Evolutionary conservation across 139 green algal genomes (phyloP), one percentile per base, ranked within the genome.

Genomic region (Mychonastes homosphaera): DNA sequence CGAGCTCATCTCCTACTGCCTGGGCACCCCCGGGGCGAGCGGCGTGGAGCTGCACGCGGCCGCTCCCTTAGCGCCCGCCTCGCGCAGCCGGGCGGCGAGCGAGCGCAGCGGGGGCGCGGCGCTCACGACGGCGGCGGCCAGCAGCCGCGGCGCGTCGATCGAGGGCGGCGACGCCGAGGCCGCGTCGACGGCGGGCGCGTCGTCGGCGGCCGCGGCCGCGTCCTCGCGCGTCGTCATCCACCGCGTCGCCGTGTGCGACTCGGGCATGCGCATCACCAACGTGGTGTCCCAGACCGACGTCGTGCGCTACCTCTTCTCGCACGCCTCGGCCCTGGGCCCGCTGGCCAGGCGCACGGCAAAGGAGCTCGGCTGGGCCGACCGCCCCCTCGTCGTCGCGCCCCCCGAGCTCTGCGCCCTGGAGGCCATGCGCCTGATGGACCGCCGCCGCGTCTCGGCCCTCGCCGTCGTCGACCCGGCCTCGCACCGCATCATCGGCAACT

Each of bases 1-100:
- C 33, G 81, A 88, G 39, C 69, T 87, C 23, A 65, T 88, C n/a
- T 53, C 82, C 27, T 74, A 88, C 41, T 77, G 72, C 1, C 71
- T 87, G 46, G 67, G 86, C 34, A 64, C 76, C 53, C 70, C 72
- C 28, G 62, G 52, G 36, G 38, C 62, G 34, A 57, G 59, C 47
- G 58, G 58, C 23, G 56, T n/a, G n/a, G n/a, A n/a, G n/a, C n/a
- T n/a, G n/a, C n/a, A n/a, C n/a, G n/a, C n/a, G n/a, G n/a, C n/a
- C n/a, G n/a, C n/a, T n/a, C n/a, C n/a, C n/a, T n/a, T n/a, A n/a
- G n/a, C n/a, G n/a, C n/a, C n/a, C n/a, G n/a, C n/a, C n/a, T n/a
- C n/a, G n/a, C n/a, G n/a, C n/a, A n/a, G n/a, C n/a, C n/a, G n/a
- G n/a, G n/a, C n/a, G n/a, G n/a, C n/a, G n/a, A n/a, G n/a, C n/a